Percentiles rank a stretch among this genome's conserved stretches.
Conservation (phyloP, 2,329 filamentous ascomycete species). For the Venturia effusa region DNA sequence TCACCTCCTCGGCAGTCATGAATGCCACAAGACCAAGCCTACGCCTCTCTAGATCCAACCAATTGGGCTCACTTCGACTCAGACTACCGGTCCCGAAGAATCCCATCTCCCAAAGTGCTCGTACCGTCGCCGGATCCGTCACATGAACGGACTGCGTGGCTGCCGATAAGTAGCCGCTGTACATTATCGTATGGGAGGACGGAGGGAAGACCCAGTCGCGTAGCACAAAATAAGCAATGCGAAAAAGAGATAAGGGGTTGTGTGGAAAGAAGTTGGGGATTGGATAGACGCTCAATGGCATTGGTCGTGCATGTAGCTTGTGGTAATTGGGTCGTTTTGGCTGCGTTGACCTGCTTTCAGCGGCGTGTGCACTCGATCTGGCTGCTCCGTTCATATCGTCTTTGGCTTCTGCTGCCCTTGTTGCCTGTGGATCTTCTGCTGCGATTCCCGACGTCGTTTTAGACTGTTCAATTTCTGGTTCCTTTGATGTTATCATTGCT, state of each 20-base stretch:
- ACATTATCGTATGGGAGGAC: constrained; percentile 52
- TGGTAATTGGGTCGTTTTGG: constrained; percentile 47
- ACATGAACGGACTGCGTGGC: constrained; percentile 77
- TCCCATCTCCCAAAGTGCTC: constrained; percentile 87
- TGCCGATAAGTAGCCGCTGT: constrained; percentile 69
- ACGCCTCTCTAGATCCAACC: constrained; percentile 74
- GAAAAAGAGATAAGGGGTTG: constrained; percentile 80
- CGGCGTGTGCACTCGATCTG: not conserved
- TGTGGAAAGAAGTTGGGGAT: constrained; percentile 82
- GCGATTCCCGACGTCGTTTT: not conserved
- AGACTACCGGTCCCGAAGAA: constrained; percentile 94
- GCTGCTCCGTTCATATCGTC: not conserved
- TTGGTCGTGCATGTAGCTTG: constrained; percentile 70
- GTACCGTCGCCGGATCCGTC: constrained; percentile 62
- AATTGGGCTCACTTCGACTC: constrained; percentile 89
- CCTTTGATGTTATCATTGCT: not conserved
- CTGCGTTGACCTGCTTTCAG: not conserved
- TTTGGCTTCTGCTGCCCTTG: not conserved
- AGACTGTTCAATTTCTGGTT: not conserved
- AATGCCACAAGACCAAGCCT: constrained; percentile 52
- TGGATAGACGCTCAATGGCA: constrained; percentile 72
- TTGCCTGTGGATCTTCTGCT: not conserved
- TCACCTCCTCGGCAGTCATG: constrained; percentile 73
- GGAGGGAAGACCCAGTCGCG: constrained; percentile 58
- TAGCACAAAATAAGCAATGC: constrained; percentile 67